These are phyloP conservation scores for Fusarium ambrosium DNA, from an alignment of 2,329 filamentous ascomycete species.

Conservation along the genomic window DNA sequence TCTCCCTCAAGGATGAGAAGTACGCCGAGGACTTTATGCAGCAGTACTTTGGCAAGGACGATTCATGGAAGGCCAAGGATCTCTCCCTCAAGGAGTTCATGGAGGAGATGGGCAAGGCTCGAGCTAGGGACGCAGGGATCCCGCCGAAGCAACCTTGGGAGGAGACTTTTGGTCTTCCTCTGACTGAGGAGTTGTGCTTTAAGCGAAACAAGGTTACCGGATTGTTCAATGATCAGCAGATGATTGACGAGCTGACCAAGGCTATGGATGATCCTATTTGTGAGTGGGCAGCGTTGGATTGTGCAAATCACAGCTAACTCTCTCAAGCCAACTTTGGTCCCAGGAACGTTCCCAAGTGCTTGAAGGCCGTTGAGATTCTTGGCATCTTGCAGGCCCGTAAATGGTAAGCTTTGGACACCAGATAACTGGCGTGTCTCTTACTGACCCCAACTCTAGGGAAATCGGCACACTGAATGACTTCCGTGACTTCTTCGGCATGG, in stretches of 20 bases:
- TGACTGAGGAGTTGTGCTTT: conserved; percentile 1
- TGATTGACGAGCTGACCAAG: conserved; percentile 55
- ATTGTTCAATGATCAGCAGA: conserved; percentile 24
- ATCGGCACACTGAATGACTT: conserved; percentile 73
- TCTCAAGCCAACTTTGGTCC: conserved; percentile 58
- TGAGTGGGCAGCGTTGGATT: background rate
- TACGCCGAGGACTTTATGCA: conserved; percentile 47
- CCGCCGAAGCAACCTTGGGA: background rate
- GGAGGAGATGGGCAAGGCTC: conserved; percentile 2
- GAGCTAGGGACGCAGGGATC: background rate
- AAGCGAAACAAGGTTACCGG: conserved; percentile 24
- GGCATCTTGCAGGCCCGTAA: conserved; percentile 70
- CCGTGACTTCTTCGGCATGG: conserved; percentile 70
- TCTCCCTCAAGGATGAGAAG: conserved; percentile 49
- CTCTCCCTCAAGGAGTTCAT: background rate
- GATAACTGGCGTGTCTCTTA: rapidly evolving
- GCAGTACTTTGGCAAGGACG: conserved; percentile 10
- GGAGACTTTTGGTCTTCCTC: background rate
- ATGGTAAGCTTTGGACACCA: conserved; percentile 50
- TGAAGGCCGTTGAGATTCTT: conserved; percentile 70
- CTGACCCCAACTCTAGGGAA: conserved; percentile 51
- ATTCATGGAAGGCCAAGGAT: conserved; percentile 24
- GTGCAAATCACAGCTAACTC: background rate
- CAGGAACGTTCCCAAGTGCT: conserved; percentile 67
- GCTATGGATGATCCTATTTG: conserved; percentile 63